Evolutionary conservation across 2,329 filamentous ascomycete species (phyloP).

Genomic region (Cyphellophora attinorum): DNA sequence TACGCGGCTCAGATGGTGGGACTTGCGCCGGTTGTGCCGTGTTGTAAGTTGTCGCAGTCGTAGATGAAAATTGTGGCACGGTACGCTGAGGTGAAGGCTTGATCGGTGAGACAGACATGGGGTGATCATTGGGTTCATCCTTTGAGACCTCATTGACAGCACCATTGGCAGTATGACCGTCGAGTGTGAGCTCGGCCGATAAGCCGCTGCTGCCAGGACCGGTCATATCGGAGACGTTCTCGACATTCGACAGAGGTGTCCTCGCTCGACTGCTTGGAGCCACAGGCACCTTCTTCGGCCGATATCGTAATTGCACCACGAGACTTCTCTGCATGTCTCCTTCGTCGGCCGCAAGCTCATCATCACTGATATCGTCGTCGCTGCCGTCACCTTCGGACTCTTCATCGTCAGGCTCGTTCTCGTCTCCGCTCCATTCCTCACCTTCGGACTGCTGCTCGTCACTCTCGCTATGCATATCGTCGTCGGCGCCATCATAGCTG

Average conservation of each 20-base stretch:
- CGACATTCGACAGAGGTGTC: background rate
- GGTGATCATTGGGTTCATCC: background rate
- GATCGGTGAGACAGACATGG: background rate
- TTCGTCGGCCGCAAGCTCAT: slow-evolving; percentile 35
- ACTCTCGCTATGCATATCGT: slow-evolving; percentile 37
- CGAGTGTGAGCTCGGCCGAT: too few species aligned
- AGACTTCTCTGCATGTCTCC: slow-evolving; percentile 46
- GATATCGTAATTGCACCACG: slow-evolving; percentile 60
- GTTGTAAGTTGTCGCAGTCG: too few species aligned
- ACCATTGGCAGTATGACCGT: too few species aligned
- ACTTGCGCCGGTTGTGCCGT: too few species aligned
- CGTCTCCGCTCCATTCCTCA: slow-evolving; percentile 29
- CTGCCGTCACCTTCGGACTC: slow-evolving; percentile 28
- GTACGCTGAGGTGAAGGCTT: background rate
- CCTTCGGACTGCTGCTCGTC: slow-evolving; percentile 57
- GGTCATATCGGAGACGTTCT: background rate
- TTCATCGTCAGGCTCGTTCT: slow-evolving; percentile 19
- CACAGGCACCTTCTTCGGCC: slow-evolving; percentile 5
- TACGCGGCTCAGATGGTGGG: too few species aligned
- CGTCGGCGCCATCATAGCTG: slow-evolving; percentile 14
- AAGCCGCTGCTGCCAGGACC: too few species aligned
- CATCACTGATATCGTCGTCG: slow-evolving; percentile 21
- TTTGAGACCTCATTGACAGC: background rate
- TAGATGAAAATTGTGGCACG: background rate
- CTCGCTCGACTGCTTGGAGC: background rate